Evolutionary conservation across 2,329 filamentous ascomycete genomes (phyloP), one percentile per base, ranked within the genome.

Genomic region (Aspergillus fischeri): DNA sequence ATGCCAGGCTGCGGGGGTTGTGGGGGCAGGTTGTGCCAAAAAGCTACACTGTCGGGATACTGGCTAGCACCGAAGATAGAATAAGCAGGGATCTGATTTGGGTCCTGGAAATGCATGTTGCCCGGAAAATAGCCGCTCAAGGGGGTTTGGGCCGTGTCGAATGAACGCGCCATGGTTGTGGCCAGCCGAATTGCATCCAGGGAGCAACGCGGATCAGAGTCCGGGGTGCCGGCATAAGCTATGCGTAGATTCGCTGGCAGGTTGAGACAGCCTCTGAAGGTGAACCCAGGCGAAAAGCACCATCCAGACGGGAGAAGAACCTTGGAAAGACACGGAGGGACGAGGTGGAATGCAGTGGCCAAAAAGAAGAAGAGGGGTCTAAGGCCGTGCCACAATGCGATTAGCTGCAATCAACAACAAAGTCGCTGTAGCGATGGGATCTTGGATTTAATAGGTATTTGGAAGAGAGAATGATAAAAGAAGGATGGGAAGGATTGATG

Each of bases 11-110:
- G 57, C 27, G 60, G 57, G n/a, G 63, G 45, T 54, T 61, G 61
- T 41, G 55, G 59, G 54, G 61, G 68, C 61, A 66, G 63, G 60
- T 74, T 73, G 61, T 77, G 73, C 77, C 77, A 79, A 54, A 76
- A 74, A 11, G 75, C 75, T 35, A 78, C 71, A 49, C 73, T 73
- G 53, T 78, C 74, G 8, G 76, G 72, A 60, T 77, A 76, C 45
- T 73, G 67, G 28, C 69, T 68, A 11, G 68, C 66, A 9, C 69
- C 72, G 38, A 75, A 65, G 17, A 75, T 56, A 9, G 71, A 69
- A 53, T 69, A 73, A 28, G 71, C 64, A 28, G 72, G 67, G 58
- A 73, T 62, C 20, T 63, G 60, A 41, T 60, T 55, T 24, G 65
- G 59, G 44, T 70, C 61, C 48, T 66, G 57, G 58, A 60, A 50